These are phyloP conservation scores for Protea cynaroides DNA, from an alignment of 164 flowering plant genomes.

Conservation along the genomic window DNA sequence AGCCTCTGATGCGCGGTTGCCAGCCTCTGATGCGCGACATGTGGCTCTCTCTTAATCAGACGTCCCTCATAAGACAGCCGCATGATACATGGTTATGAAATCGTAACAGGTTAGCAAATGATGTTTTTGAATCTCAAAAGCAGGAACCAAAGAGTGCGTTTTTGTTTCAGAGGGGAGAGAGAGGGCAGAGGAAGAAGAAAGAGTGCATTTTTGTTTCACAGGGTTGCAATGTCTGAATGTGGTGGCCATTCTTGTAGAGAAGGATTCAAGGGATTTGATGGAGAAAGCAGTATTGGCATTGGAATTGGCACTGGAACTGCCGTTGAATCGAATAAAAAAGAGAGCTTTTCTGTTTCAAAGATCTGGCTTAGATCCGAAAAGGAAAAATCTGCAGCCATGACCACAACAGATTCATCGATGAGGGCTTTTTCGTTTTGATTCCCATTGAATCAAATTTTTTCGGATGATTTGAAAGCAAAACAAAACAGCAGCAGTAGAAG, in stretches of 20 bases:
- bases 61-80: too few species aligned
- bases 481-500: slow-evolving; percentile 23
- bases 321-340: slow-evolving; percentile 38
- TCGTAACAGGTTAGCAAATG: too few species aligned
- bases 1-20: too few species aligned
- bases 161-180: too few species aligned
- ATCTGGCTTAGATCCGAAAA: slow-evolving; percentile 70
- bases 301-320: slow-evolving; percentile 7
- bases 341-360: slow-evolving; percentile 79
- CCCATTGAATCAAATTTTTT: slow-evolving; percentile 23
- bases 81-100: too few species aligned
- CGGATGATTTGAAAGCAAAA: slow-evolving; percentile 28
- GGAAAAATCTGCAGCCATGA: slow-evolving; percentile 21
- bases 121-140: too few species aligned
- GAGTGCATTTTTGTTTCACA: too few species aligned
- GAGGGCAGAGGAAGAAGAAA: too few species aligned
- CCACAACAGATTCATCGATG: slow-evolving; percentile 32
- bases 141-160: too few species aligned
- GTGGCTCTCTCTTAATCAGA: too few species aligned
- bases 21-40: too few species aligned
- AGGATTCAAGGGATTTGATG: slow-evolving; percentile 42
- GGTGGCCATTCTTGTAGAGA: slow-evolving; percentile 64
- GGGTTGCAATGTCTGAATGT: slow-evolving; percentile 68
- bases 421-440: slow-evolving; percentile 65
- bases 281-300: slow-evolving; percentile 7